Percentiles rank a stretch among this genome's conserved stretches.
Conservation (phyloP, 306 rosid species). For the Prunus davidiana region DNA sequence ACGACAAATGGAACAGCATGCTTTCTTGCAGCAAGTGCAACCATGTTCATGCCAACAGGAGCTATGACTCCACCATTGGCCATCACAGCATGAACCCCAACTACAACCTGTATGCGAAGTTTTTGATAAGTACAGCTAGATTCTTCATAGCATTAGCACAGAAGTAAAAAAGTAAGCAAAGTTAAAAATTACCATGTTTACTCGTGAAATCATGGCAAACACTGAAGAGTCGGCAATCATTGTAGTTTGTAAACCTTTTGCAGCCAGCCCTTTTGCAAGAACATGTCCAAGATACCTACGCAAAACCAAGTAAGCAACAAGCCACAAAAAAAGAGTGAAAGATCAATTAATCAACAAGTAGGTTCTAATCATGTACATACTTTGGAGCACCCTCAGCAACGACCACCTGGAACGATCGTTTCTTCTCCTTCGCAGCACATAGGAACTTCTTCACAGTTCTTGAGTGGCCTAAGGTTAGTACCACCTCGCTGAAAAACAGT, state of each 20-base stretch:
- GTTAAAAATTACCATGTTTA: slow-evolving; percentile 4
- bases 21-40: slow-evolving; percentile 23
- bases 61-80: slow-evolving; percentile 21
- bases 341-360: neutral
- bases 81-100: slow-evolving; percentile 19
- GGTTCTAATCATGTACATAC: neutral
- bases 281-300: slow-evolving; percentile 24
- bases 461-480: slow-evolving; percentile 12
- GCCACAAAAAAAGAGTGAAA: neutral
- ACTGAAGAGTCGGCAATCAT: slow-evolving; percentile 34
- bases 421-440: slow-evolving; percentile 8
- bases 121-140: neutral
- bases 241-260: slow-evolving; percentile 29
- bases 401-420: slow-evolving; percentile 1
- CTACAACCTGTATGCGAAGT: slow-evolving; percentile 2
- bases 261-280: slow-evolving; percentile 30
- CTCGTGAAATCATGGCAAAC: slow-evolving; percentile 33
- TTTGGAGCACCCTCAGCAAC: slow-evolving; percentile 23
- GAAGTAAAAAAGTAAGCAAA: neutral
- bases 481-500: slow-evolving; percentile 17
- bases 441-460: slow-evolving; percentile 15
- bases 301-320: neutral
- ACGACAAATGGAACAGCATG: slow-evolving; percentile 26
- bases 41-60: slow-evolving; percentile 22
- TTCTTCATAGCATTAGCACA: neutral